Conservation (phyloP, 768 basidiomycete genomes). For the Suillus subaureus region DNA sequence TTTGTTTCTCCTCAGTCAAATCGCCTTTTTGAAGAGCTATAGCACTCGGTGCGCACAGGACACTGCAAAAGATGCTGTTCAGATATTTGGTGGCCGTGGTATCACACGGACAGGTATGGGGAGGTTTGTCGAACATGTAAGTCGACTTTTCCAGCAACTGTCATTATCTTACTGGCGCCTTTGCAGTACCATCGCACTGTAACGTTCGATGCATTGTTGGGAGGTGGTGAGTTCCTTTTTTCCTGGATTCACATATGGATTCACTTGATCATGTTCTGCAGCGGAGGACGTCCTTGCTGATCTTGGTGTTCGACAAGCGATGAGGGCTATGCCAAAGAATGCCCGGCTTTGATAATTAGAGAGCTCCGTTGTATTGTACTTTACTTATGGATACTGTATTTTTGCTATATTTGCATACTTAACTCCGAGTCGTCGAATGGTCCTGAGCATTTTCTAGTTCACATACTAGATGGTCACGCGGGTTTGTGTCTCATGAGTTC, state of each 20-base stretch:
- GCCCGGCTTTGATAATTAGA: constrained; percentile 48
- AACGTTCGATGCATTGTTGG: constrained; percentile 54
- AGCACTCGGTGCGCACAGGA: constrained; percentile 76
- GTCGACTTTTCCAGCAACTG: constrained; percentile 25
- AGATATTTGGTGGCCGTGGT: constrained; percentile 86
- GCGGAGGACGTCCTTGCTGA: constrained; percentile 80
- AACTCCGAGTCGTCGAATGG: no score
- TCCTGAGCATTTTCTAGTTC: no score
- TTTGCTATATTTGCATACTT: constrained; percentile 1
- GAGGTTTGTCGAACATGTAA: constrained; percentile 54
- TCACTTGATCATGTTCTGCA: constrained; percentile 22
- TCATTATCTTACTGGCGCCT: background rate
- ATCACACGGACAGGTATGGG: constrained; percentile 81
- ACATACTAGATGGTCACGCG: no score
- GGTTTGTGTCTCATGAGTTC: no score
- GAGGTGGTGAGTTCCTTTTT: constrained; percentile 50
- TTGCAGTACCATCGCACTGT: constrained; percentile 32
- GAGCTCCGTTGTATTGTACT: background rate
- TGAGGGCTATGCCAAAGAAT: constrained; percentile 73
- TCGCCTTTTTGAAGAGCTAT: constrained; percentile 80
- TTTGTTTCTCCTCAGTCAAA: constrained; percentile 47
- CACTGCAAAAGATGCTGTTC: constrained; percentile 75
- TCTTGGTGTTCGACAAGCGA: constrained; percentile 80
- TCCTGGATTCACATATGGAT: background rate
- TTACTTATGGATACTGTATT: background rate